Evolutionary conservation across 1,139 yeast species (phyloP).

Genomic region (Nakaseomyces delphensis): DNA sequence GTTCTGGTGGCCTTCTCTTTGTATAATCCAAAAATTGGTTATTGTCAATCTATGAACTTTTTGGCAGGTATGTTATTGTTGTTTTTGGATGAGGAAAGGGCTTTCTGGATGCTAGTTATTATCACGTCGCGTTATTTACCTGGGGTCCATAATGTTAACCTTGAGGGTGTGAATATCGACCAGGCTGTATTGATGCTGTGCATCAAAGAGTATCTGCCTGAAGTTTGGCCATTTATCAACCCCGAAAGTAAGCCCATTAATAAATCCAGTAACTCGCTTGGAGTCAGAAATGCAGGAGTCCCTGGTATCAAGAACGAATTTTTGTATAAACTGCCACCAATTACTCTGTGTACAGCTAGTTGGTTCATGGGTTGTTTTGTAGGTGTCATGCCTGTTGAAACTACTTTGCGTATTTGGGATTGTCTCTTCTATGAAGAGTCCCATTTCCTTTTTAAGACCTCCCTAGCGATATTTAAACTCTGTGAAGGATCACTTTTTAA

Average conservation of each 20-base stretch:
- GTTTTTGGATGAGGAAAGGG: conserved; percentile 79
- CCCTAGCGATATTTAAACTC: conserved; percentile 72
- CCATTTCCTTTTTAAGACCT: conserved; percentile 72
- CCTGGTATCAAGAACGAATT: conserved; percentile 44
- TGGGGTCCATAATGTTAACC: conserved; percentile 79
- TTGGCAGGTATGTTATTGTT: conserved; percentile 76
- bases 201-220: conserved; percentile 74
- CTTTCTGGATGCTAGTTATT: conserved; percentile 94
- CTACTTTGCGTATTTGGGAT: conserved; percentile 88
- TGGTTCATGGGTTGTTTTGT: conserved; percentile 97
- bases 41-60: conserved; percentile 90
- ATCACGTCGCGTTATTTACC: conserved; percentile 80
- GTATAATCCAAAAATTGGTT: conserved; percentile 84
- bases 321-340: conserved; percentile 72
- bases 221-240: conserved; percentile 53
- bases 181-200: conserved; percentile 92
- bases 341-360: conserved; percentile 86
- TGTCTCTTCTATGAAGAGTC: conserved; percentile 89
- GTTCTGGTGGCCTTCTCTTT: conserved; percentile 79
- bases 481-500: conserved; percentile 56
- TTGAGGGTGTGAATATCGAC: conserved; percentile 92
- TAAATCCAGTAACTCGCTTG: conserved; percentile 12
- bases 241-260: conserved; percentile 11
- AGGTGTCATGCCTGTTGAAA: conserved; percentile 79
- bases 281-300: neutral